Conservation (phyloP, 2,329 filamentous ascomycete genomes). For the Curvularia lunata region DNA sequence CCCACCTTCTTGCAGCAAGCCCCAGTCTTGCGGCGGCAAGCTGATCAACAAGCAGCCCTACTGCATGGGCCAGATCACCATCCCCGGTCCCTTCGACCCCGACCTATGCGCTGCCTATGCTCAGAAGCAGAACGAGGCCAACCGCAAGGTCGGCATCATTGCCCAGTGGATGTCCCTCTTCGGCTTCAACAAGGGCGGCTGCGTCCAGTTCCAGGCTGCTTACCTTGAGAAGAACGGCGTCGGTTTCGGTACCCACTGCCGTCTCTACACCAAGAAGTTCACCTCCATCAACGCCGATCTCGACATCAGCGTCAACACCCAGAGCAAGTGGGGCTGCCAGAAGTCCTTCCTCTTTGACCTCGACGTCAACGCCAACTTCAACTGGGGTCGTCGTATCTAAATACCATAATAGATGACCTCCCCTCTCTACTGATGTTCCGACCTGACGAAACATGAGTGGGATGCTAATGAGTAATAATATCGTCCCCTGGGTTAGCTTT, state of each 20-base stretch:
- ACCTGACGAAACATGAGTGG: background rate
- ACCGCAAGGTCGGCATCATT: slow-evolving; percentile 25
- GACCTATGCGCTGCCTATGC: slow-evolving; percentile 34
- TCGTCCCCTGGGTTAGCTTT: background rate
- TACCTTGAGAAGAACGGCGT: slow-evolving; percentile 32
- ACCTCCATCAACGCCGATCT: slow-evolving; percentile 23
- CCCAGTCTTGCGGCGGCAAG: slow-evolving; percentile 30
- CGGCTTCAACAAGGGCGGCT: slow-evolving; percentile 30
- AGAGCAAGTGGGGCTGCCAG: slow-evolving; percentile 28
- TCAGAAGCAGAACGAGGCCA: slow-evolving; percentile 32
- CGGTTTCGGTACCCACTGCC: slow-evolving; percentile 36
- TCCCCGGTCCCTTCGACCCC: slow-evolving; percentile 36
- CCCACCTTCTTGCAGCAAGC: slow-evolving; percentile 30
- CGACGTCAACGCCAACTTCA: slow-evolving; percentile 31
- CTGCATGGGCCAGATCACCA: slow-evolving; percentile 36
- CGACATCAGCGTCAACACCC: slow-evolving; percentile 24
- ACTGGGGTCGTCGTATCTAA: slow-evolving; percentile 19
- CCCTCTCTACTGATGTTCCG: slow-evolving; percentile 2
- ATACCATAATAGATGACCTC: background rate
- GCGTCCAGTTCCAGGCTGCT: slow-evolving; percentile 35
- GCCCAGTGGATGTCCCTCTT: slow-evolving; percentile 21
- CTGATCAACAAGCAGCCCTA: slow-evolving; percentile 33
- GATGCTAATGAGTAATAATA: slow-evolving; percentile 4
- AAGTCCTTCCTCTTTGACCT: slow-evolving; percentile 35
- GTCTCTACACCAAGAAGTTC: slow-evolving; percentile 37